Evolutionary conservation across 2,329 filamentous ascomycete species (phyloP), one percentile per base, ranked within the genome.

Genomic region (Parasarocladium wereldwijsianum): DNA sequence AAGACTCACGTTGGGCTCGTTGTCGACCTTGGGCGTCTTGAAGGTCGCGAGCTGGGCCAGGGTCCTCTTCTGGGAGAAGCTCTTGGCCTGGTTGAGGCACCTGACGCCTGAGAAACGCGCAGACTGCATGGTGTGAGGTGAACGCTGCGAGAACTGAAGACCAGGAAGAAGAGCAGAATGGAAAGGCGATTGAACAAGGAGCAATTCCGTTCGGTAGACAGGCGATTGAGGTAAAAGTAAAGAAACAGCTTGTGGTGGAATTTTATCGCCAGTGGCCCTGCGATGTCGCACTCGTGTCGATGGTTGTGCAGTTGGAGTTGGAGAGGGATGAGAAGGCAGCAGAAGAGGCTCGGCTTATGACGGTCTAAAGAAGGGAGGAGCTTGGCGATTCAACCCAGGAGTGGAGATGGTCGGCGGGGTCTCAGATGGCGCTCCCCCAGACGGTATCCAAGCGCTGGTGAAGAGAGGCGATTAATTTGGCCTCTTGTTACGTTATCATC

Each of bases 1-100:
- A 17, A 30, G 19, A 65, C 82, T 54, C 57, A 93, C 86, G 52
- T 94, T 98, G n/a, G 84, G 84, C 61, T 98, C 90, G 51, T 98
- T 98, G 50, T 71, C 63, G 43, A 94, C 72, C 38, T 75, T 75
- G 29, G 90, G 90, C 30, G 86, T 70, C 62, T 83, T 87, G 69
- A 94, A 96, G 36, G 73, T 67, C 29, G 85, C 86, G 39, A 93
- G 64, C 6, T 74, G 78, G 34, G 75, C 57, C 35, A 50, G 42
- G 29, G 46, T 45, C 34, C 42, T 40, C 43, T 52, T 45, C 26
- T 35, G 35, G 13, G 45, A 40, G 26, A 38, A 37, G 34, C 40
- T 36, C 32, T 39, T 35, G 25, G 46, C 46, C 28, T 38, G 43
- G 34, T 50, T 45, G 31, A 54, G 42, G 38, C 45, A 36, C 33